phyloP scores from a whole-genome alignment of 1,139 yeast species.

The Kluyveromyces sp. region DNA sequence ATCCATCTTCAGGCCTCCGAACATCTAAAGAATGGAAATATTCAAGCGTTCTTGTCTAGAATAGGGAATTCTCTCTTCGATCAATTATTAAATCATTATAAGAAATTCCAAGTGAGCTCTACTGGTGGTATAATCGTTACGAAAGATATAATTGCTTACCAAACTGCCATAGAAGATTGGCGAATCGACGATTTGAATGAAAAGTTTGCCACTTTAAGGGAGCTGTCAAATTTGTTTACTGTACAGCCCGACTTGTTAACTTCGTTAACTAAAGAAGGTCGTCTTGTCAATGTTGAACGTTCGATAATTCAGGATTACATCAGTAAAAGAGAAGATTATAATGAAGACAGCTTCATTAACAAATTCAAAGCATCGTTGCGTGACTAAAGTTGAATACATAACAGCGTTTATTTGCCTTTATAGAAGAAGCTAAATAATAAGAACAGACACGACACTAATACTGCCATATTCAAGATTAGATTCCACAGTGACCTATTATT shows the following conservation, averaged over 20 bases:
- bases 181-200: constrained; percentile 56
- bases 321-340: constrained; percentile 63
- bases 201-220: constrained; percentile 65
- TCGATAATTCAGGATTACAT: constrained; percentile 62
- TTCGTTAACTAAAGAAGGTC: constrained; percentile 79
- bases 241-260: constrained; percentile 70
- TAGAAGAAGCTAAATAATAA: constrained; percentile 3
- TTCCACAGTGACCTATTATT: neutral
- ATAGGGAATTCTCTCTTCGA: constrained; percentile 58
- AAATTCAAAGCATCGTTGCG: constrained; percentile 13
- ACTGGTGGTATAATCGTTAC: constrained; percentile 83
- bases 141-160: constrained; percentile 75
- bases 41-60: constrained; percentile 46
- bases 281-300: constrained; percentile 62
- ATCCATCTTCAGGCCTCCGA: constrained; percentile 36
- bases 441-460: constrained; percentile 1
- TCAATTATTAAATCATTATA: constrained; percentile 63
- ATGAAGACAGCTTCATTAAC: constrained; percentile 31
- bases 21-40: constrained; percentile 48
- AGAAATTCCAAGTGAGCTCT: constrained; percentile 67
- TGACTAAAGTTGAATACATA: neutral
- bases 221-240: constrained; percentile 77
- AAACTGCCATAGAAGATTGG: constrained; percentile 68
- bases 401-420: constrained; percentile 1
- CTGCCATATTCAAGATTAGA: neutral